Conservation (phyloP, 2,329 filamentous ascomycete species). For the Botrytis sinoallii region DNA sequence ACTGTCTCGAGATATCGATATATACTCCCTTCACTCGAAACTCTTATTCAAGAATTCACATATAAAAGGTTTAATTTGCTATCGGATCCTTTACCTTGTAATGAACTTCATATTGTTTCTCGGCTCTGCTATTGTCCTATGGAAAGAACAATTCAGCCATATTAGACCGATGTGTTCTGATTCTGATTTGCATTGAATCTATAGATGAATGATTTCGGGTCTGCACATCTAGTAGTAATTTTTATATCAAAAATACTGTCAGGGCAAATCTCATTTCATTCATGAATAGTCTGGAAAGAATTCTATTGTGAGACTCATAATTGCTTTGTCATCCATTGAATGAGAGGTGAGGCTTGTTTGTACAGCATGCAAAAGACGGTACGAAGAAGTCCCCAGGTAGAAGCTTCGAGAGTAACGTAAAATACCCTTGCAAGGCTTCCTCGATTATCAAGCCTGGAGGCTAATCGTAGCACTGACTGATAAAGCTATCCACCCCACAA, state of each 20-base stretch:
- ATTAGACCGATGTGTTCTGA: not conserved
- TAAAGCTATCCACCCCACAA: slow-evolving; percentile 19
- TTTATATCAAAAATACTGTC: too few relatives aligned
- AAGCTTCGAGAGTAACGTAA: slow-evolving; percentile 21
- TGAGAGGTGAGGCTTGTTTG: not conserved
- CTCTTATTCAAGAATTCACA: not conserved
- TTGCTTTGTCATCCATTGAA: not conserved
- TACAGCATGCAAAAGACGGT: not conserved
- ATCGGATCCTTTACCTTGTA: not conserved
- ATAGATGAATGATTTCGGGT: not conserved
- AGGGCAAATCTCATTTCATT: not conserved
- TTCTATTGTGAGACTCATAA: not conserved
- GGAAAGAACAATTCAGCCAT: not conserved
- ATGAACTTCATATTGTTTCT: not conserved
- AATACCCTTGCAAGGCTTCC: not conserved
- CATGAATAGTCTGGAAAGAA: not conserved
- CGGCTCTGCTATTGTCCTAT: not conserved
- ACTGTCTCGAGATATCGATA: not conserved
- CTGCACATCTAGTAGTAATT: not conserved
- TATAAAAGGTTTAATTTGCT: not conserved
- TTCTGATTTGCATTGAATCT: not conserved
- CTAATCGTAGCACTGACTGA: slow-evolving; percentile 16
- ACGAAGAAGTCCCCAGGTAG: not conserved
- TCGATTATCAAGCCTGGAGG: slow-evolving; percentile 23
- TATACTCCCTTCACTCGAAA: not conserved